Base-by-base conservation (phyloP, 352 stramenopile genomes). In the Lagenidium sp. region DNA sequence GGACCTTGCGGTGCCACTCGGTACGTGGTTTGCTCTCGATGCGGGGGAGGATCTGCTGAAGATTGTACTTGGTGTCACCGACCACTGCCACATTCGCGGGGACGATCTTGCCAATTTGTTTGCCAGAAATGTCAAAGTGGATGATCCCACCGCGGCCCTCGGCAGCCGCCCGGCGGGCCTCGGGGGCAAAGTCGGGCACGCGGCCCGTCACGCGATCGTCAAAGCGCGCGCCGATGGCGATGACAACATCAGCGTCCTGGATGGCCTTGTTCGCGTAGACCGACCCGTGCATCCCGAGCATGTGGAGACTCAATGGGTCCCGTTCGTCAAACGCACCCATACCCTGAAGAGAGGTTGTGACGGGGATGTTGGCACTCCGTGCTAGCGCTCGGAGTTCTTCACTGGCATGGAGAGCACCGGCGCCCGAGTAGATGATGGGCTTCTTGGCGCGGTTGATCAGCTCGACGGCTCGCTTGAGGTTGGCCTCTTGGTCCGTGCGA, bases 201-300 rank as follows among this genome's bases (percentile, higher is more conserved):
- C 88, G 77, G 26, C 90, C 88, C 5, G 92, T 98, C 46, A 98
- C 95, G 57, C 94, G 90, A 71, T 98, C 94, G 56, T 98, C 94
- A 49, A 98, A 98, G 41, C 94, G 82, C 32, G 92, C 95, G 34
- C 94, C 94, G 36, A 98, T 72, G 18, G 86, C 89, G 41, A 98
- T 90, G 43, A 98, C 77, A 25, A 96, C 81, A 59, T 98, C 94
- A 15, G 89, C 73, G 34, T 97, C 87, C 69, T 98, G 92, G 43
- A 97, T 95, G 41, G 95, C 80, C 48, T 96, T 97, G 73, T 98
- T 98, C 30, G 94, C 92, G 51, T 96, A 98, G 32, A 94, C 86
- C 18, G 95, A 96, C 6, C 92, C 94, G 68, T 98, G 94, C 94
- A 98, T 98, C 30, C 94, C 92, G 26, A 98, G 66, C 90, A 98